Conservation (phyloP, 23 red algal species). For the Gracilariopsis chorda region DNA sequence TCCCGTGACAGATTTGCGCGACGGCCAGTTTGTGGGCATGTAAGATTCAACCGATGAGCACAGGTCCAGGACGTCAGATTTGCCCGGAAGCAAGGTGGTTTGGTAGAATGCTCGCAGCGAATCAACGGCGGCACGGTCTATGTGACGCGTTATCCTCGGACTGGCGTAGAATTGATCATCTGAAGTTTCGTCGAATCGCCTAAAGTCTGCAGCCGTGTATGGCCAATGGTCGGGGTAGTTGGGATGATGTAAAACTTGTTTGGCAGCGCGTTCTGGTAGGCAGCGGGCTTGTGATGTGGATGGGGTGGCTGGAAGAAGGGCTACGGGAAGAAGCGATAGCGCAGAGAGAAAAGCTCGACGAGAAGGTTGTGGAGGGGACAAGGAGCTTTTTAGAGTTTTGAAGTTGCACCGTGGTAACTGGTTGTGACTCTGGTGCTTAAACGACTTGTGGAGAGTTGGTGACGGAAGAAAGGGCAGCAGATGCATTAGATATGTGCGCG, state of each 20-base stretch:
- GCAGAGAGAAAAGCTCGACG: neutral
- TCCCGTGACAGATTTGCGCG: conserved; percentile 11
- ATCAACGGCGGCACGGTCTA: conserved; percentile 57
- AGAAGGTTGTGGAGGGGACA: too few species aligned
- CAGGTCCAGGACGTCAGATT: conserved; percentile 60
- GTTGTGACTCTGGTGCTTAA: too few species aligned
- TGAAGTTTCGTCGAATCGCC: conserved; percentile 45
- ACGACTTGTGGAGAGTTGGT: too few species aligned
- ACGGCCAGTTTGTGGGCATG: conserved; percentile 48
- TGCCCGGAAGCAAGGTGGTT: neutral
- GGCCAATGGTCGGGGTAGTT: conserved; percentile 43
- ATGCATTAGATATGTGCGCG: too few species aligned
- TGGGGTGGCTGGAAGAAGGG: neutral
- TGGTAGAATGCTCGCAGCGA: conserved; percentile 43
- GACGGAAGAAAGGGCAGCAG: too few species aligned
- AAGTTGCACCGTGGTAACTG: too few species aligned
- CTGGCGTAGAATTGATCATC: conserved; percentile 67
- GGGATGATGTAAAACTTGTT: neutral
- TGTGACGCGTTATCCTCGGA: conserved; percentile 76
- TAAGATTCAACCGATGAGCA: conserved; percentile 80
- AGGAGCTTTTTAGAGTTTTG: too few species aligned
- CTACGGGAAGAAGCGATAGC: neutral
- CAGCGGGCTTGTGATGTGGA: neutral
- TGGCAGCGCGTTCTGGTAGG: neutral
- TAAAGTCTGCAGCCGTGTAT: conserved; percentile 62